Evolutionary conservation across 2,329 filamentous ascomycete genomes (phyloP).

Genomic region (Neonectria neomacrospora): DNA sequence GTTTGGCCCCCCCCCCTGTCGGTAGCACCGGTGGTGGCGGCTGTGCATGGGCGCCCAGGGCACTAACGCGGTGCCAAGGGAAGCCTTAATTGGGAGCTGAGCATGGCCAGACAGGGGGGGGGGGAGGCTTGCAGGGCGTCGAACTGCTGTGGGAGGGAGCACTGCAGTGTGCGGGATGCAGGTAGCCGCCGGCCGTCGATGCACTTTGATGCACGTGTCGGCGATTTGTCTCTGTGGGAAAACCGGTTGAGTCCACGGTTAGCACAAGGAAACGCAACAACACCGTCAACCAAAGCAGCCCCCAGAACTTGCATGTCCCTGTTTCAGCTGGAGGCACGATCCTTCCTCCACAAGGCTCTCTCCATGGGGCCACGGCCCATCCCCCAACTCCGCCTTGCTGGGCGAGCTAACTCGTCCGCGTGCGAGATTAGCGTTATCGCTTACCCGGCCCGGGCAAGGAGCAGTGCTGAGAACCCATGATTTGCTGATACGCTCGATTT

Average conservation of each 20-base stretch:
- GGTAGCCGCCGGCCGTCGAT: not conserved
- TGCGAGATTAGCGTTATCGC: constrained; percentile 25
- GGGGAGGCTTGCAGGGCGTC: not conserved
- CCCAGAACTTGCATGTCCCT: not conserved
- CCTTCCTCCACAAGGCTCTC: constrained; percentile 11
- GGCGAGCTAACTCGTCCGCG: constrained; percentile 28
- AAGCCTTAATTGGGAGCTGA: constrained; percentile 26
- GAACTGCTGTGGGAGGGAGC: not conserved
- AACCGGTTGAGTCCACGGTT: too few species aligned
- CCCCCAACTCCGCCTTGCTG: constrained; percentile 23
- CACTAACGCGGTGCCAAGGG: constrained; percentile 29
- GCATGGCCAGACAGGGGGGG: constrained; percentile 6
- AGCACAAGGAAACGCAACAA: too few species aligned
- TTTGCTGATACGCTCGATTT: not conserved
- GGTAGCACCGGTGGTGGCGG: constrained; percentile 31
- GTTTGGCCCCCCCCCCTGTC: constrained; percentile 20
- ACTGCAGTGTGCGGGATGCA: not conserved
- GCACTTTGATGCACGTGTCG: too few species aligned
- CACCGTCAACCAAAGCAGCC: too few species aligned
- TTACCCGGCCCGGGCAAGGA: not conserved
- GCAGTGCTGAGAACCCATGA: not conserved
- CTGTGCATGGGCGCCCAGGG: constrained; percentile 14
- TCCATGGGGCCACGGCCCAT: too few species aligned
- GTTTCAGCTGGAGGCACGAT: constrained; percentile 26
- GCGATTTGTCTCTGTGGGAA: not conserved